Conservation (phyloP, 306 rosid genomes). For the Medicago ruthenica region DNA sequence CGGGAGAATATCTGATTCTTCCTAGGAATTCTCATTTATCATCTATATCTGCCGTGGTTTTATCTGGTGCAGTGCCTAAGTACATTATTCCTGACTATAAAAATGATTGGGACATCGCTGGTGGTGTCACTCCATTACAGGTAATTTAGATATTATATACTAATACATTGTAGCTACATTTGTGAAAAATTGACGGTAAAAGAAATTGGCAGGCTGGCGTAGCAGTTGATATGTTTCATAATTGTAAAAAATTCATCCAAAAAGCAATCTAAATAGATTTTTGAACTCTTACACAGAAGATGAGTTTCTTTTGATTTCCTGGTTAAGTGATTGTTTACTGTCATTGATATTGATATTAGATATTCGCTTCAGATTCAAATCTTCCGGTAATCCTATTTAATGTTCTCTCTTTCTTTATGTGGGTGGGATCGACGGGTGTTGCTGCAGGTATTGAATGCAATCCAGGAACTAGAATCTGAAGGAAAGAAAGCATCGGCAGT, state of each 20-base stretch:
- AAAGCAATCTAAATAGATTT: not conserved
- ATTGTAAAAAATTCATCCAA: not conserved
- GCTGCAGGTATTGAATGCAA: constrained; percentile 69
- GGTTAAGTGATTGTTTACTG: not conserved
- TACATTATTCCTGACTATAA: constrained; percentile 75
- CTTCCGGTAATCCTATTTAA: constrained; percentile 14
- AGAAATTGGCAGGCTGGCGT: constrained; percentile 10
- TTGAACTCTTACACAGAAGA: constrained; percentile 4
- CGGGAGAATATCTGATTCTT: constrained; percentile 73
- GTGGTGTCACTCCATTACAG: constrained; percentile 70
- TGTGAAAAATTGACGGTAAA: not conserved
- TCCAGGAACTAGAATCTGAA: constrained; percentile 61
- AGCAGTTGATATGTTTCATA: constrained; percentile 11
- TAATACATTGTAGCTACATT: constrained; percentile 9
- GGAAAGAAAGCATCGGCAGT: constrained; percentile 77
- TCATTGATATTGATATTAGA: not conserved
- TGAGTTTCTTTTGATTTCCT: constrained; percentile 13
- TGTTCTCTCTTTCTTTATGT: not conserved
- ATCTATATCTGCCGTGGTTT: constrained; percentile 76
- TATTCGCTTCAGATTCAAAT: not conserved
- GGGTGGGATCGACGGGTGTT: not conserved
- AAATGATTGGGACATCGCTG: constrained; percentile 72
- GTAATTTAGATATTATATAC: constrained; percentile 45
- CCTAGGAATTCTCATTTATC: constrained; percentile 83
- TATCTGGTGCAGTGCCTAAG: constrained; percentile 84